A percentile compares a stretch with the other conserved stretches of the same genome.
Conservation (phyloP, 495 filamentous ascomycete species). For the Neurospora sp. region DNA sequence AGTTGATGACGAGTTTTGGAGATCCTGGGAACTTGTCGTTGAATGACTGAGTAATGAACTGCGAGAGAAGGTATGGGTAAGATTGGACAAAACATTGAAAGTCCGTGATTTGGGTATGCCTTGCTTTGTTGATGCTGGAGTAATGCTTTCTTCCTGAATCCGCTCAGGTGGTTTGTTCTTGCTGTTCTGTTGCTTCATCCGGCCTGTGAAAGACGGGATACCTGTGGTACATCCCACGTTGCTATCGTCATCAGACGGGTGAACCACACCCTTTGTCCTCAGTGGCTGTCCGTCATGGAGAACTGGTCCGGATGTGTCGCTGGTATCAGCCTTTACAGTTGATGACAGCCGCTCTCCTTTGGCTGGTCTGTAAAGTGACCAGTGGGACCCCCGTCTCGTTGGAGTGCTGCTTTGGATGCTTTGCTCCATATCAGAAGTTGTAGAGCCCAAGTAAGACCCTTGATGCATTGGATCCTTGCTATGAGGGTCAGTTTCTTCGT, state of each 20-base stretch:
- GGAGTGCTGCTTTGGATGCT: background rate
- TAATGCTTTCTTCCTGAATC: background rate
- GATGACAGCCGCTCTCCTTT: background rate
- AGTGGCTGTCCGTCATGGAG: background rate
- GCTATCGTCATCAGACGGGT: background rate
- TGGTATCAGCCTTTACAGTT: background rate
- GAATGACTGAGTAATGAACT: constrained; percentile 10
- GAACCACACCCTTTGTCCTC: background rate
- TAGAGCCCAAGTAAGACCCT: background rate
- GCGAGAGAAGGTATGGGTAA: constrained; percentile 30
- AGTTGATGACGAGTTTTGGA: background rate
- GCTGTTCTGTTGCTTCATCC: background rate
- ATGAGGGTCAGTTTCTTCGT: background rate
- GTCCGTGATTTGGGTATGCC: constrained; percentile 28
- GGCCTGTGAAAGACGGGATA: background rate
- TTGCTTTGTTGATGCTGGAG: background rate
- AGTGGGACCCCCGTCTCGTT: background rate
- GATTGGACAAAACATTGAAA: constrained; percentile 26
- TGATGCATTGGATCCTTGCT: background rate
- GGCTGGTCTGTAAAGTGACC: background rate
- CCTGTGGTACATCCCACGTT: background rate
- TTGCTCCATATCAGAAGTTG: background rate
- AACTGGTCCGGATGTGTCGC: background rate
- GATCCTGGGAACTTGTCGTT: background rate
- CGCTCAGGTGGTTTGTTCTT: constrained; percentile 9